Evolutionary conservation across 208 protist species (phyloP).

Genomic region (Phytomonas sp.): DNA sequence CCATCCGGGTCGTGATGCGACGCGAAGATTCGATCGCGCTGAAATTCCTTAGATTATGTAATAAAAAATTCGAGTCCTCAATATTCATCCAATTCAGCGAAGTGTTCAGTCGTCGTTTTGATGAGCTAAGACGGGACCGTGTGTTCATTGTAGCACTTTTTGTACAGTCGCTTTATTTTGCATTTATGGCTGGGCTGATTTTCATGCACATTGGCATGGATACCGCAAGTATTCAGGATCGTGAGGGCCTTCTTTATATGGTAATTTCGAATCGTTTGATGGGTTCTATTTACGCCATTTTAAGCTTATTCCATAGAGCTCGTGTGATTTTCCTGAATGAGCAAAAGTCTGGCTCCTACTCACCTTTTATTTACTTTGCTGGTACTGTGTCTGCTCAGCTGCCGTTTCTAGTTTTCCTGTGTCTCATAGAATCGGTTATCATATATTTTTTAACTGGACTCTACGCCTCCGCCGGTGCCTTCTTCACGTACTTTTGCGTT

Average conservation of each 20-base stretch:
- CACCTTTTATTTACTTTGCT: conserved; percentile 45
- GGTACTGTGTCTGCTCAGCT: conserved; percentile 35
- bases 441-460: conserved; percentile 62
- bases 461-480: conserved; percentile 23
- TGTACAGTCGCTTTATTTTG: conserved; percentile 53
- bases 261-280: conserved; percentile 49
- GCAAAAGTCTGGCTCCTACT: conserved; percentile 60
- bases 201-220: conserved; percentile 55
- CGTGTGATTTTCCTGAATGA: conserved; percentile 57
- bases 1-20: conserved; percentile 28
- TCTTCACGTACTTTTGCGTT: conserved; percentile 58
- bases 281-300: conserved; percentile 41
- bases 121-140: conserved; percentile 35
- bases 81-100: conserved; percentile 46
- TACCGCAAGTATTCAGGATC: conserved; percentile 46
- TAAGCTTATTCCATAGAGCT: conserved; percentile 35
- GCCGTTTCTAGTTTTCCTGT: conserved; percentile 34
- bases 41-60: conserved; percentile 39
- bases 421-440: conserved; percentile 35
- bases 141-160: conserved; percentile 37
- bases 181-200: conserved; percentile 52
- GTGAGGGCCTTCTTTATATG: conserved; percentile 62
- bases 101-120: conserved; percentile 25
- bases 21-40: conserved; percentile 28
- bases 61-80: conserved; percentile 33